Conservation (phyloP, 148 eudicot species). For the Polygonum maritimum region DNA sequence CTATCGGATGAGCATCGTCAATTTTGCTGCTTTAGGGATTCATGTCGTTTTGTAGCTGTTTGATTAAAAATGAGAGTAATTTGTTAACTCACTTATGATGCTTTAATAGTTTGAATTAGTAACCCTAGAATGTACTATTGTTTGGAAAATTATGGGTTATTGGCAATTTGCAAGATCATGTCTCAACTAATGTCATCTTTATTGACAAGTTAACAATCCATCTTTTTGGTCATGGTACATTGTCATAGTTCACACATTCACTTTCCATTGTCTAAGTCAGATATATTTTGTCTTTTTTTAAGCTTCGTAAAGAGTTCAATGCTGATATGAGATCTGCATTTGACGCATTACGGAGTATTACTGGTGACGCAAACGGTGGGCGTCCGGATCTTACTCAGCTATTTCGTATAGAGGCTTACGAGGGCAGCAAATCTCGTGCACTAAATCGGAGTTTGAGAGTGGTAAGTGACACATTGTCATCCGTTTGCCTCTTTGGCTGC, state of each 20-base stretch:
- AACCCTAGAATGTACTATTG: too few relatives aligned
- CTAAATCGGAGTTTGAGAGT: slow-evolving; percentile 73
- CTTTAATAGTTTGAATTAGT: not conserved
- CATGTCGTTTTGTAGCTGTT: not conserved
- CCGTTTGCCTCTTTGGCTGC: too few relatives aligned
- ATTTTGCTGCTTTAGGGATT: not conserved
- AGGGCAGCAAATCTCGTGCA: slow-evolving; percentile 79
- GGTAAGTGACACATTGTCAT: slow-evolving; percentile 30
- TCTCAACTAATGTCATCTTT: not conserved
- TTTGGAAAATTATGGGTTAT: too few relatives aligned
- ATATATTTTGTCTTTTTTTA: slow-evolving; percentile 13
- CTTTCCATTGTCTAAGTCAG: not conserved
- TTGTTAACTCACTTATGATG: not conserved
- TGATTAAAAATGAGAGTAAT: too few relatives aligned
- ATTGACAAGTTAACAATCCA: too few relatives aligned
- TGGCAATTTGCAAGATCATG: not conserved
- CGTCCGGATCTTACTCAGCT: slow-evolving; percentile 84
- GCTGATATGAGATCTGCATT: slow-evolving; percentile 50
- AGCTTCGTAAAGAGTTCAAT: slow-evolving; percentile 74
- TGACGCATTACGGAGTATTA: slow-evolving; percentile 44
- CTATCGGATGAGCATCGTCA: not conserved
- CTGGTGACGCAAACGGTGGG: slow-evolving; percentile 33
- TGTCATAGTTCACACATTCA: not conserved
- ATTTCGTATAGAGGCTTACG: slow-evolving; percentile 69
- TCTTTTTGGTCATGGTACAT: not conserved